These are phyloP conservation scores for Annulohypoxylon moriforme DNA, from an alignment of 495 filamentous ascomycete genomes.

Conservation along the genomic window DNA sequence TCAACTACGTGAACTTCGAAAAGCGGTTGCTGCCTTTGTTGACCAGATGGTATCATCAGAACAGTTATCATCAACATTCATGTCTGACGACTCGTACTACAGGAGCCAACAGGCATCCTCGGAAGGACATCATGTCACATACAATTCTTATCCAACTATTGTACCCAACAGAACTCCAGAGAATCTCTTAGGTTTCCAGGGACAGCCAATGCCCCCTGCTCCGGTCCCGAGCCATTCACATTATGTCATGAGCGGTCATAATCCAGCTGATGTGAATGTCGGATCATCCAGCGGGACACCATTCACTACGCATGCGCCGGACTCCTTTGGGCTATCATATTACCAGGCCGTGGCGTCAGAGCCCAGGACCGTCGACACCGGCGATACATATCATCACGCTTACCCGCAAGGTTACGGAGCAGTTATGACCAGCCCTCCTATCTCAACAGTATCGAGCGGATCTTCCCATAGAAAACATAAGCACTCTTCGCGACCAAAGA, in stretches of 20 bases:
- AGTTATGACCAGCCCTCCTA: slow-evolving; percentile 34
- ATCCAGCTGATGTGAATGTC: slow-evolving; percentile 36
- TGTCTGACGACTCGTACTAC: slow-evolving; percentile 41
- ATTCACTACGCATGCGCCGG: slow-evolving; percentile 34
- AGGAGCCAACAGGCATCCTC: slow-evolving; percentile 31
- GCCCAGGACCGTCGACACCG: slow-evolving; percentile 29
- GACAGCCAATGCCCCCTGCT: slow-evolving; percentile 33
- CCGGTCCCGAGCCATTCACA: slow-evolving; percentile 34
- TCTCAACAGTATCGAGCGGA: slow-evolving; percentile 31
- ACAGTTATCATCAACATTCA: slow-evolving; percentile 39
- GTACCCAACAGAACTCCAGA: slow-evolving; percentile 36
- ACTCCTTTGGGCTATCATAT: slow-evolving; percentile 42
- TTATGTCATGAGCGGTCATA: slow-evolving; percentile 38
- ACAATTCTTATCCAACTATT: slow-evolving; percentile 37
- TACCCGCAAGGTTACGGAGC: slow-evolving; percentile 41
- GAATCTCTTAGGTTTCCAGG: slow-evolving; percentile 37
- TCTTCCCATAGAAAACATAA: slow-evolving; percentile 38
- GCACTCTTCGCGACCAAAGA: slow-evolving; percentile 27
- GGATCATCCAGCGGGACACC: slow-evolving; percentile 37
- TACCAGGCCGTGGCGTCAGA: slow-evolving; percentile 38
- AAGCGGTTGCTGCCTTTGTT: slow-evolving; percentile 21
- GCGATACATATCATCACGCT: slow-evolving; percentile 41
- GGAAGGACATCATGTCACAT: slow-evolving; percentile 33
- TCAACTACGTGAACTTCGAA: slow-evolving; percentile 1
- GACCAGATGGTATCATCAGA: slow-evolving; percentile 43